Evolutionary conservation across 1,284 basidiomycete species (phyloP), one percentile per base, ranked within the genome.

Genomic region (Leccinum solheimii): DNA sequence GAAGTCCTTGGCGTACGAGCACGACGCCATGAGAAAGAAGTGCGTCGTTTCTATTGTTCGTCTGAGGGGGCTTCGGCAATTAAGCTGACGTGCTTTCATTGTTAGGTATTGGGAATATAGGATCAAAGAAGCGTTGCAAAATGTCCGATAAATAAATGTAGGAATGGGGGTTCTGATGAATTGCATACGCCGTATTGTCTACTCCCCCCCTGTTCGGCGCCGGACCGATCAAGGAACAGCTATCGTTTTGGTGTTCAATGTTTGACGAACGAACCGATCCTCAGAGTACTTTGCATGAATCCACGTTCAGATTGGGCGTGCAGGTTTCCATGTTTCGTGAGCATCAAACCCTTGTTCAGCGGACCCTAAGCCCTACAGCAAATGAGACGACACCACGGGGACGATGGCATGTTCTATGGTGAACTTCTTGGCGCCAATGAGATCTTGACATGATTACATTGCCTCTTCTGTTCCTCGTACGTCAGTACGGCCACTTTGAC

Each of bases 361-460:
- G 3, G 79, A 73, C 63, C 89, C 88, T 36, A 95, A 78, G 1
- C 90, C 90, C 52, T 87, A 78, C 11, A 94, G 72, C 21, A 92
- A 83, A 59, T 86, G 82, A n/a, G 9, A 43, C 5, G 90, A 90
- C 4, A 95, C 84, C 54, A 89, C 77, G 1, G 93, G 93, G 1
- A 86, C 79, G 64, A 95, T 87, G 52, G 78, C 79, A 66, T 94
- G 87, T 68, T 86, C 72, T 4, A 80, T 77, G 34, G 94, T 75
- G 75, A 95, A 95, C 16, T 78, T 90, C 16, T 78, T 90, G 23
- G 90, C 90, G 38, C 86, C 83, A 57, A 81, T 73, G 60, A 95
- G 82, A 76, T 95, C 93, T 59, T 83, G 79, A 59, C 82, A 83
- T n/a, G 91, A 93, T 13, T 92, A 93, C 90, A 95, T 92, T 19